Evolutionary conservation across 805 yeast genomes (phyloP).

Genomic region (Nakazawaea sp.): DNA sequence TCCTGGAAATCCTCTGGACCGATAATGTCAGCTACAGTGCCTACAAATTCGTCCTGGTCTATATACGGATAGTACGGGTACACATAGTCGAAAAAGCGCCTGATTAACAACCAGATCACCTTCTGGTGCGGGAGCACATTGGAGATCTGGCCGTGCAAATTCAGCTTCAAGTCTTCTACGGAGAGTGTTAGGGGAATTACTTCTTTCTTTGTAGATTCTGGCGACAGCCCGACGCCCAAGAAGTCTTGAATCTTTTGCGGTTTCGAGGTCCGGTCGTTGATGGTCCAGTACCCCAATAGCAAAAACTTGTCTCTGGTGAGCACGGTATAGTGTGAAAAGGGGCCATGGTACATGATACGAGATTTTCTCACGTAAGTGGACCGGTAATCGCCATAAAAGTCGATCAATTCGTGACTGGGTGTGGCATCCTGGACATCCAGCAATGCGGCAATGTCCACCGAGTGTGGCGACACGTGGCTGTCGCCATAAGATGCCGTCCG

Average conservation of each 20-base stretch:
- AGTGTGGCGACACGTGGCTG: background rate
- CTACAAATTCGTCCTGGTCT: conserved; percentile 28
- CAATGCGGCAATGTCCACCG: background rate
- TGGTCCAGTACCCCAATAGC: conserved; percentile 13
- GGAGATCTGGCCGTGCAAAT: conserved; percentile 28
- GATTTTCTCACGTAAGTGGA: conserved; percentile 24
- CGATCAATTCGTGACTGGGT: no score
- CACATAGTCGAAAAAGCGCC: conserved; percentile 34
- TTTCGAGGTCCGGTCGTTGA: conserved; percentile 21
- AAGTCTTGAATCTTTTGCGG: conserved; percentile 16
- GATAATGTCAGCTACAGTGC: conserved; percentile 26
- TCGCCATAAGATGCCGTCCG: no score
- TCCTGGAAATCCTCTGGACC: conserved; percentile 26
- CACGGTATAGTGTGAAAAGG: conserved; percentile 22
- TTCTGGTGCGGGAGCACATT: conserved; percentile 35
- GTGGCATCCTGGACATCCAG: background rate
- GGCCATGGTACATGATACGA: conserved; percentile 24
- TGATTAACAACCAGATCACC: conserved; percentile 37
- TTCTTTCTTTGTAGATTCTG: conserved; percentile 11
- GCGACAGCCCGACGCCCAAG: no score
- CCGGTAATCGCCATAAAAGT: conserved; percentile 23
- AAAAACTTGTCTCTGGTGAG: conserved; percentile 24
- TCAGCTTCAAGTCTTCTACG: conserved; percentile 22
- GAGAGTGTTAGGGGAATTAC: conserved; percentile 1
- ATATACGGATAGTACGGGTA: conserved; percentile 44